Evolutionary conservation across 108 stramenopile species (phyloP), one percentile per base, ranked within the genome.

Genomic region (Cyclotella baltica): DNA sequence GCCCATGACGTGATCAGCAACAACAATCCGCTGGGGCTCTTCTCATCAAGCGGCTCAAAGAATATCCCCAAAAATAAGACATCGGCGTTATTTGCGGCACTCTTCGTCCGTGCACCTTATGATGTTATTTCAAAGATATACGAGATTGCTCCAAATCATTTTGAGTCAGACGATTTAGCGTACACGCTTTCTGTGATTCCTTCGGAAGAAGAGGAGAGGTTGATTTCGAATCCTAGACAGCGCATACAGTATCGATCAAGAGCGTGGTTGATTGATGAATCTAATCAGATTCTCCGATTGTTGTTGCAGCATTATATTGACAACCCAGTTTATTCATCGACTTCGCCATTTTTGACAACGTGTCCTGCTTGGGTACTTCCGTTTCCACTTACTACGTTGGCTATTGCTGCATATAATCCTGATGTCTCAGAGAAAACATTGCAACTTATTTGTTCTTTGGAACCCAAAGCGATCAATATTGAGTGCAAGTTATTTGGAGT

Each of bases 401-500:
- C 73, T 19, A 74, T 81, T 20, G 72, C 73, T 23, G 72, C 80
- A n/a, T 81, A 81, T 73, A 81, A 81, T 59, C 80, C 72, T 0
- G 80, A 81, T 50, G 72, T 81, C 4, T n/a, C 72, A 9, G 23
- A 57, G 13, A 29, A 15, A 3, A 30, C 67, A 13, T 62, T 81
- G 3, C 55, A 38, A 16, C 19, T 47, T 15, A 23, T 81, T 18
- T 67, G 53, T 33, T 11, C 53, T 1, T 33, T 74, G 28, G 67
- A 73, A 46, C 80, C 80, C 1, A n/a, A 35, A 27, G 80, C 80
- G 30, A 73, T 61, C 35, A n/a, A 38, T 5, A 51, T 20, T 4
- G 73, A 59, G 23, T 73, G 73, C 33, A 68, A 62, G 25, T 51
- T 81, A 11, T 67, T 69, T 51, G 47, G 66, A 30, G 62, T 62